Conservation (phyloP, 129 eudicot species). For the Dittrichia graveolens region DNA sequence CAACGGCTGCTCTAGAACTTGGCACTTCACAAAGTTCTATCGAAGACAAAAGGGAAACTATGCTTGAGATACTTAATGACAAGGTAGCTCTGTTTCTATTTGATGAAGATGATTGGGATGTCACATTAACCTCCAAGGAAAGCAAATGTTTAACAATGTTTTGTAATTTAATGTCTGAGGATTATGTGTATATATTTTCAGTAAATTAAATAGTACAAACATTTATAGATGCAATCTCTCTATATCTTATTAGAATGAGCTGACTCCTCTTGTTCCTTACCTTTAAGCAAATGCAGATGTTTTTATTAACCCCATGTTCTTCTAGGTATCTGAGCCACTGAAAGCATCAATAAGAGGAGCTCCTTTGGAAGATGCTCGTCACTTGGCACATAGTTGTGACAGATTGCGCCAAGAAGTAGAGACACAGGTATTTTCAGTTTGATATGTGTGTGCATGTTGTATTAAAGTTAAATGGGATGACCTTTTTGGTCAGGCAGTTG, state of each 20-base stretch:
- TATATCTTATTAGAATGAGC: background rate
- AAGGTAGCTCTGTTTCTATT: conserved; percentile 48
- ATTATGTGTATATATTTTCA: background rate
- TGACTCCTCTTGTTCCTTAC: background rate
- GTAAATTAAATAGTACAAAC: background rate
- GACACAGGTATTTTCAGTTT: conserved; percentile 59
- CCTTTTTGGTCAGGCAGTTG: conserved; percentile 59
- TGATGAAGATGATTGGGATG: conserved; percentile 15
- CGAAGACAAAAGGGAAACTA: conserved; percentile 64
- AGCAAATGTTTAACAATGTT: background rate
- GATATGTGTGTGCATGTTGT: background rate
- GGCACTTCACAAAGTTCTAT: conserved; percentile 60
- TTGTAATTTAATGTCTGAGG: background rate
- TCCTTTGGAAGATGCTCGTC: conserved; percentile 97
- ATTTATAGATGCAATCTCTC: background rate
- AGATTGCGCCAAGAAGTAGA: conserved; percentile 85
- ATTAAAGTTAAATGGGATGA: conserved; percentile 6
- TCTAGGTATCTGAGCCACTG: conserved; percentile 76
- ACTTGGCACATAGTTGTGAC: conserved; percentile 74
- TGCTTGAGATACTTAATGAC: conserved; percentile 66
- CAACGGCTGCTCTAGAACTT: conserved; percentile 60
- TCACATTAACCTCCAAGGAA: background rate
- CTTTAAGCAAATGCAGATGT: conserved; percentile 8
- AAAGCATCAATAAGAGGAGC: conserved; percentile 68
- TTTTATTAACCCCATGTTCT: background rate